Evolutionary conservation across 83 land plant species (phyloP).

Genomic region (Picea engelmannii): DNA sequence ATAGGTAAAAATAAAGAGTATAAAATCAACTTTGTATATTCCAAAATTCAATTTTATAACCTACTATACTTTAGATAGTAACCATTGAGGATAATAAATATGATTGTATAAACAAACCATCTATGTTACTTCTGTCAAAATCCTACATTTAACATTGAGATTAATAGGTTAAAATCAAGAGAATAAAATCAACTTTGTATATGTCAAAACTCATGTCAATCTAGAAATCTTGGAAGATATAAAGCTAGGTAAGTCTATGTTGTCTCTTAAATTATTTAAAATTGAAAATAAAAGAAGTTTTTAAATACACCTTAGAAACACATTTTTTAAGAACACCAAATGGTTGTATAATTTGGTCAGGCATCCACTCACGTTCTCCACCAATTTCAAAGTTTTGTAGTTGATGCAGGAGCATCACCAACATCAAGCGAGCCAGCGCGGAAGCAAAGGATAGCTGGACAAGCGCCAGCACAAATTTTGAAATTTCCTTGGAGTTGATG

Average conservation of each 20-base stretch:
- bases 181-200: background rate
- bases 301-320: conserved; percentile 80
- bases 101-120: background rate
- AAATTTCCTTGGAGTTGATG: too few species aligned
- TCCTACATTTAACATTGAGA: background rate
- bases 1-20: background rate
- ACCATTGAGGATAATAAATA: background rate
- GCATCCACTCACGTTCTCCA: conserved; percentile 90
- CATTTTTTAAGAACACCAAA: conserved; percentile 93
- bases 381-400: conserved; percentile 98
- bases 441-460: too few species aligned
- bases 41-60: too few species aligned
- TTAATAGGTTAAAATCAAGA: background rate
- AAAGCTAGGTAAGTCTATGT: background rate
- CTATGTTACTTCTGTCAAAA: background rate
- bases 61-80: too few species aligned
- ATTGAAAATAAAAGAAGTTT: background rate
- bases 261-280: background rate
- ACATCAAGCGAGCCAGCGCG: too few species aligned
- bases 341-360: conserved; percentile 82
- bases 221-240: background rate
- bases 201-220: background rate
- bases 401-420: too few species aligned
- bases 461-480: too few species aligned
- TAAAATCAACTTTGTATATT: too few species aligned